phyloP scores from a whole-genome alignment of 2,329 filamentous ascomycete species.

The Fusarium irregulare region DNA sequence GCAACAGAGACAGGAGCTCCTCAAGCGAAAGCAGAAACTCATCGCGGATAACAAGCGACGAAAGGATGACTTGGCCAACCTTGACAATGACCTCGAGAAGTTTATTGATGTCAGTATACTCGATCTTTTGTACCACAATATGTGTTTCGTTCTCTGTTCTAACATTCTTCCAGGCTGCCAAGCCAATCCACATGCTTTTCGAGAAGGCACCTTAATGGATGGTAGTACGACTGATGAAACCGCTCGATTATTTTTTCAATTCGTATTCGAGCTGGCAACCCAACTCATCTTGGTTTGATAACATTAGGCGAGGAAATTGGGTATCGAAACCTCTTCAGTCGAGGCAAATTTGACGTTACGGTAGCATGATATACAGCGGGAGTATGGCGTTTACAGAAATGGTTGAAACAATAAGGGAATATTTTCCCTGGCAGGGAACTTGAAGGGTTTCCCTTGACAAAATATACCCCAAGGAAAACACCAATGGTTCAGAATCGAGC shows the following conservation, averaged over 20 bases:
- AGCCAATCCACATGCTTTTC: conserved; percentile 80
- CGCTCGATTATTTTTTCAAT: background rate
- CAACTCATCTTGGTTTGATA: too few relatives aligned
- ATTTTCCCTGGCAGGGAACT: background rate
- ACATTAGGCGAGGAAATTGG: background rate
- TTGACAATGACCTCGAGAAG: conserved; percentile 92
- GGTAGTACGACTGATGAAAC: background rate
- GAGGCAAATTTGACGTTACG: background rate
- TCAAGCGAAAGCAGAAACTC: conserved; percentile 73
- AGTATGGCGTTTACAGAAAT: conserved; percentile 14
- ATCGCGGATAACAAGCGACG: conserved; percentile 85
- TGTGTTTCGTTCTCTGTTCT: conserved; percentile 16
- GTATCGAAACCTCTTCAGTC: background rate
- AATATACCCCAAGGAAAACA: conserved; percentile 3
- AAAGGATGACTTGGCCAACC: conserved; percentile 89
- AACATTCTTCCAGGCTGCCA: conserved; percentile 72
- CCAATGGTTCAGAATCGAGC: background rate
- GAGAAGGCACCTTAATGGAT: conserved; percentile 71
- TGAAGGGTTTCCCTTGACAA: background rate
- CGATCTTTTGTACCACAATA: background rate
- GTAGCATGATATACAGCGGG: conserved; percentile 6
- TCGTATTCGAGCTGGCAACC: background rate
- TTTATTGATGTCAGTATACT: conserved; percentile 82
- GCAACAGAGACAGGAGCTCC: conserved; percentile 80
- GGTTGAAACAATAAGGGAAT: background rate